Base-by-base conservation (phyloP, 805 yeast species). In the Ogataea kodamae region DNA sequence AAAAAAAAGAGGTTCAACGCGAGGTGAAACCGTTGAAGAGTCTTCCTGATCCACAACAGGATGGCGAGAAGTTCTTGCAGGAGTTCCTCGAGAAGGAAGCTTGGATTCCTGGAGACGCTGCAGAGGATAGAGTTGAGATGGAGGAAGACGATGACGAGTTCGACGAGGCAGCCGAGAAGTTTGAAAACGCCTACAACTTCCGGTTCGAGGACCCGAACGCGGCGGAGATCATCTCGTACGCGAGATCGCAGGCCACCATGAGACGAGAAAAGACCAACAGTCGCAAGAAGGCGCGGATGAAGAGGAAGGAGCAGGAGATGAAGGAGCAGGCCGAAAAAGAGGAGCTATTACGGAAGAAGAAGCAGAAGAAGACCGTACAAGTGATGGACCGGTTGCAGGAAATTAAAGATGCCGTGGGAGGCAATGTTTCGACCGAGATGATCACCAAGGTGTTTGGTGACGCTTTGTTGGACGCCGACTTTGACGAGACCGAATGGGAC, bases 401-500 rank as follows among this genome's bases (percentile, higher is more conserved):
- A 47, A 73, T 84, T 39, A 73, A 72, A 53, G 72, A 78, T 42
- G 86, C 81, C 3, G 77, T 82, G 18, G 92, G 89, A 2, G 75
- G 67, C 12, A 79, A 72, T 13, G 67, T 75, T 13, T 69, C 69
- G 13, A 82, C 80, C 40, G 81, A 75, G 23, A 65, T 68, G 1
- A 72, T 79, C 40, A 70, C 76, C 25, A 68, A 66, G 31, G 85
- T 81, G 18, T 76, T 89, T 50, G 86, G 89, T 9, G 81, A 81
- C 34, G 72, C 81, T 28, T 70, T 90, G 47, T 64, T 92, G 42
- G 83, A 84, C 25, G 94, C 83, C 31, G 97, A 92, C 53, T 92
- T 86, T 56, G 87, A 85, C 46, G 87, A 82, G 50, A 74, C 80
- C 17, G 95, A 86, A 42, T 92, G 97, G 97, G 97, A 92, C 57